phyloP scores from a whole-genome alignment of 2,329 filamentous ascomycete genomes.

The Colletotrichum limetticola region DNA sequence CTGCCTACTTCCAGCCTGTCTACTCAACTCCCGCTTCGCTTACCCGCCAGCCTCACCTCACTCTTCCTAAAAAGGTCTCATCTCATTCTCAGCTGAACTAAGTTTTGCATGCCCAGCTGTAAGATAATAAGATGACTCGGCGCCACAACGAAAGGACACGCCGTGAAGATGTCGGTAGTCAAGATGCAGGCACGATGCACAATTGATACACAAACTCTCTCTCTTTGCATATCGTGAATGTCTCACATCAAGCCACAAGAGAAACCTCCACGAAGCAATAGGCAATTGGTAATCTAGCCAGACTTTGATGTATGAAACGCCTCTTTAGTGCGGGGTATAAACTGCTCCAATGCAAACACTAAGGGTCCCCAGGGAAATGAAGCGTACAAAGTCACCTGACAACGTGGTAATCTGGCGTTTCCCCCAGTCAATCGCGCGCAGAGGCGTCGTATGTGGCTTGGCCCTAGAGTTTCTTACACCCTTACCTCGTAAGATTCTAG shows the following conservation, averaged over 20 bases:
- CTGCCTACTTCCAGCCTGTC: neutral
- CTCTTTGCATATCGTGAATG: neutral
- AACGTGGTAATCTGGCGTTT: neutral
- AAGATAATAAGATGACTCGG: neutral
- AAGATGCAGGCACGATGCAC: neutral
- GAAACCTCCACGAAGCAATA: neutral
- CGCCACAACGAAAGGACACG: neutral
- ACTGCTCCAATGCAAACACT: neutral
- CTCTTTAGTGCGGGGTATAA: neutral
- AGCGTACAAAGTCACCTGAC: constrained; percentile 5
- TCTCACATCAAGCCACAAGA: neutral
- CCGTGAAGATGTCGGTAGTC: neutral
- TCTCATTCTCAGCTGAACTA: neutral
- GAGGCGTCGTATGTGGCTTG: neutral
- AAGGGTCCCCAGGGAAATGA: neutral
- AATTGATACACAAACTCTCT: neutral
- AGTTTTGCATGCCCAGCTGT: neutral
- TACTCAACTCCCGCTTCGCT: neutral
- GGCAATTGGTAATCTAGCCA: neutral
- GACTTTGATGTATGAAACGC: neutral
- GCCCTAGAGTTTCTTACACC: neutral
- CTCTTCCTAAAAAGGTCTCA: neutral
- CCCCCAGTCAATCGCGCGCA: neutral
- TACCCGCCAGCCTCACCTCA: neutral
- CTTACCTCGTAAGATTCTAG: neutral